Base-by-base conservation (phyloP, 768 basidiomycete species). In the Daedaleopsis sinensis region DNA sequence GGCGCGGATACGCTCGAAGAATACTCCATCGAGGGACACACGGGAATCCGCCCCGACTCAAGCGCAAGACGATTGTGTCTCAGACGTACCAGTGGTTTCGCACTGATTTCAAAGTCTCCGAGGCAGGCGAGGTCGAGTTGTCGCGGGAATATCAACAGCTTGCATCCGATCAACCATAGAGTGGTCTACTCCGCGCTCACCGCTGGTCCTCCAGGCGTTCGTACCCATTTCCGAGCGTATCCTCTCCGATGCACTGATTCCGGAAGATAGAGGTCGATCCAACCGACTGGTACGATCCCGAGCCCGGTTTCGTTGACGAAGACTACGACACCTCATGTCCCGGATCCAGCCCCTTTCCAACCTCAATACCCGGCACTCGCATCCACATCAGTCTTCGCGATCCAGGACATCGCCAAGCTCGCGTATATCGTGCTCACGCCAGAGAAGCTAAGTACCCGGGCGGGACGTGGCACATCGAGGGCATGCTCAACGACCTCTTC, bases 131-230 rank as follows among this genome's bases (percentile, higher is more conserved):
- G 5, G 70, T 60, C 13, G n/a, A 63, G 13, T 61, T 61, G 37
- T 63, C 64, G 13, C 46, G 58, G 0, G 72, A 73, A 3, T 39
- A 72, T 73, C 65, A 73, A 73, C 65, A 72, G 71, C 52, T 52
- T 73, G n/a, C 67, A 68, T 48, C 71, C 67, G 1, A 48, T 44
- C 1, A 56, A 64, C 10, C 61, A 68, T 50, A 43, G 16, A 12
- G 46, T 53, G 12, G 55, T 73, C 9, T 67, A 67, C 53, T 32
- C 36, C 3, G 37, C 68, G 18, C 63, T 72, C 18, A 15, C 55
- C 11, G n/a, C 49, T 55, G n/a, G 65, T 66, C 46, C 57, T 57
- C 35, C 57, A 21, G 9, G 65, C 8, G 13, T 65, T 67, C 42
- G 57, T 73, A 0, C 72, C 71, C 1, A 32, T 73, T 48, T 71